Evolutionary conservation across 2,329 filamentous ascomycete species (phyloP).

Genomic region (Sporothrix luriei): DNA sequence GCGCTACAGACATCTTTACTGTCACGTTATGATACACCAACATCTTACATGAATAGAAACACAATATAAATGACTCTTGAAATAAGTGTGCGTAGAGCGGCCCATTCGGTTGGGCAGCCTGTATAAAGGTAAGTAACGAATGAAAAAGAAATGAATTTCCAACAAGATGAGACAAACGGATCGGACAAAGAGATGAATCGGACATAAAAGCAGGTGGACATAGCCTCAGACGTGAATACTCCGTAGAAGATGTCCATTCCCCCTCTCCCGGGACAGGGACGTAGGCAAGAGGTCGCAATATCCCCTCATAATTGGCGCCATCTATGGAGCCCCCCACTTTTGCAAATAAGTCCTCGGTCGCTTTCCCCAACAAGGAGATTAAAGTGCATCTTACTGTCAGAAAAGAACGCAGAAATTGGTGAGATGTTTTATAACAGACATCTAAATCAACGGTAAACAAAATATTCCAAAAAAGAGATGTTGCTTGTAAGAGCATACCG

Average conservation of each 20-base stretch:
- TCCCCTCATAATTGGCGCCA: conserved; percentile 18
- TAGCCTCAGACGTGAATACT: background rate
- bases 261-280: conserved; percentile 4
- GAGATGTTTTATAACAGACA: background rate
- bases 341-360: background rate
- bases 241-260: background rate
- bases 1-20: too few species aligned
- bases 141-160: too few species aligned
- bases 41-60: too few species aligned
- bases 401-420: background rate
- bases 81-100: too few species aligned
- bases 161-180: too few species aligned
- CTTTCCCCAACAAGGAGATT: conserved; percentile 2
- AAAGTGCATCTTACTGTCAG: too few species aligned
- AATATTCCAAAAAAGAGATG: background rate
- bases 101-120: too few species aligned
- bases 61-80: too few species aligned
- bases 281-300: background rate
- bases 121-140: too few species aligned
- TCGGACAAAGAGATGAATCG: too few species aligned
- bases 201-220: background rate
- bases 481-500: background rate
- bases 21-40: too few species aligned
- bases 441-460: background rate
- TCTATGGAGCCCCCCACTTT: conserved; percentile 8